Percentiles rank a stretch among this genome's conserved stretches.
These are phyloP conservation scores for Lachancea mirantina DNA, from an alignment of 805 yeast species.

Conservation along the genomic window DNA sequence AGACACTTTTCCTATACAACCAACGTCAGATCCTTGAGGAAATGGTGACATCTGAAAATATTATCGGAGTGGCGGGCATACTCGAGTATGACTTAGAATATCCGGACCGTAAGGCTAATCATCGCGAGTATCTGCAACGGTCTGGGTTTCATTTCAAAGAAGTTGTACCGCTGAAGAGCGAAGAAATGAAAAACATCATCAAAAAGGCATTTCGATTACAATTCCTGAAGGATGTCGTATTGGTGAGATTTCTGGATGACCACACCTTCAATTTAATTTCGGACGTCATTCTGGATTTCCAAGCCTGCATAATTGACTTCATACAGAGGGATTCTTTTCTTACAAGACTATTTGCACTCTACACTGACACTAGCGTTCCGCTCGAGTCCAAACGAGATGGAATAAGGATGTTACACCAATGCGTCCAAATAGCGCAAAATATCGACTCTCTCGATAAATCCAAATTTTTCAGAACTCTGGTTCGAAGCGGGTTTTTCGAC, in stretches of 20 bases:
- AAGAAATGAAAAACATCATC: constrained; percentile 46
- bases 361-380: constrained; percentile 20
- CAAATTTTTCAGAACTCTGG: constrained; percentile 54
- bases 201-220: constrained; percentile 71
- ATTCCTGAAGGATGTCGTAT: constrained; percentile 77
- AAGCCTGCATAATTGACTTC: constrained; percentile 29
- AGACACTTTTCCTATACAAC: constrained; percentile 62
- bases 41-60: constrained; percentile 45
- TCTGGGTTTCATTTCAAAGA: constrained; percentile 49
- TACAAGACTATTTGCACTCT: constrained; percentile 51
- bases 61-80: constrained; percentile 64
- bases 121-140: constrained; percentile 58
- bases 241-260: constrained; percentile 79
- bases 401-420: constrained; percentile 71
- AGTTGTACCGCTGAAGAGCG: constrained; percentile 56
- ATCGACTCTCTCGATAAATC: constrained; percentile 58
- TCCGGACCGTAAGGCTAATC: constrained; percentile 73
- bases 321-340: constrained; percentile 39
- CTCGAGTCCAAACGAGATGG: constrained; percentile 52
- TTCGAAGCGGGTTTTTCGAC: constrained; percentile 61
- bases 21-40: constrained; percentile 55
- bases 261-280: constrained; percentile 59
- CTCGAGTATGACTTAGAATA: constrained; percentile 86
- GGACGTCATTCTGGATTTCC: constrained; percentile 30
- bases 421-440: constrained; percentile 64